phyloP scores from a whole-genome alignment of 768 basidiomycete genomes.

The Rhizopogon vulgaris region DNA sequence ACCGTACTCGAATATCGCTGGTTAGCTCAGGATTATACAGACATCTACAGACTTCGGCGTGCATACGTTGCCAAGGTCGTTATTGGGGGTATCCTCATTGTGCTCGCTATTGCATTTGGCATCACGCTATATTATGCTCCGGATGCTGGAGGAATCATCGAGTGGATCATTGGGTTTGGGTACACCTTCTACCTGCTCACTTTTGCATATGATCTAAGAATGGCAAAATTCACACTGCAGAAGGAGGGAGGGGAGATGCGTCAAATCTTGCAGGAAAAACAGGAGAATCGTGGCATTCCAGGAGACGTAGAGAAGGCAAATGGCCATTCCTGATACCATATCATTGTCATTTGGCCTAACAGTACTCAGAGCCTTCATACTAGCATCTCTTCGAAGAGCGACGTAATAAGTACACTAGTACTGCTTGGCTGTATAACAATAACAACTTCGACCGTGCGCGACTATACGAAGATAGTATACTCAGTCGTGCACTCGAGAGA shows the following conservation, averaged over 20 bases:
- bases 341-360: neutral
- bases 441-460: too few species aligned
- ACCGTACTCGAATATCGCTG: constrained; percentile 66
- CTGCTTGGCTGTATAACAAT: too few species aligned
- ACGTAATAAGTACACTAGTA: too few species aligned
- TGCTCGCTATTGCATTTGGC: constrained; percentile 59
- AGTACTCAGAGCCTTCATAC: too few species aligned
- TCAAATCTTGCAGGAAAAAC: neutral
- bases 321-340: neutral
- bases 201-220: constrained; percentile 65
- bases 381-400: too few species aligned
- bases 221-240: constrained; percentile 30
- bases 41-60: constrained; percentile 36
- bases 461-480: too few species aligned
- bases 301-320: neutral
- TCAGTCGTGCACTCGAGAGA: too few species aligned
- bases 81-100: constrained; percentile 52
- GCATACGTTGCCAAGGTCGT: constrained; percentile 60
- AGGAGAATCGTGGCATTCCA: neutral
- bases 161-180: constrained; percentile 70
- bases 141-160: constrained; percentile 59
- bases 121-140: constrained; percentile 38
- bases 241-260: neutral
- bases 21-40: constrained; percentile 51
- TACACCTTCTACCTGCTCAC: constrained; percentile 71